Percentiles rank a stretch among this genome's conserved stretches.
Evolutionary conservation across 345 rosid species (phyloP).

Genomic region (Salix udensis): DNA sequence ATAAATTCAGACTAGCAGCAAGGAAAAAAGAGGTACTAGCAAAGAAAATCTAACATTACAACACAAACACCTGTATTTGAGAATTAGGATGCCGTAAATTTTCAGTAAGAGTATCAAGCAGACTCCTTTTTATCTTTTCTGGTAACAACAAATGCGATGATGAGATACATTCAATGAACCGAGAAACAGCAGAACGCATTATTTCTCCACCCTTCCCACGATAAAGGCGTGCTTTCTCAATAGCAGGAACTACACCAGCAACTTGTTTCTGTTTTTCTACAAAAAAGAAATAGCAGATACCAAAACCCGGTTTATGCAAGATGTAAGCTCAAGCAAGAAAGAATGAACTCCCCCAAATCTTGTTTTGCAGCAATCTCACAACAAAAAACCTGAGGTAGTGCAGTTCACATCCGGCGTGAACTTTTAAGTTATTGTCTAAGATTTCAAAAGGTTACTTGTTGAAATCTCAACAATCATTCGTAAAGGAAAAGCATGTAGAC

Average conservation of each 20-base stretch:
- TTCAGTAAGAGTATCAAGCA: conserved; percentile 74
- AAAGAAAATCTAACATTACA: conserved; percentile 14
- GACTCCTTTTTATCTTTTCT: conserved; percentile 58
- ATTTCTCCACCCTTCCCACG: conserved; percentile 99
- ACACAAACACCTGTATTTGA: conserved; percentile 74
- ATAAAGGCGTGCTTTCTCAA: conserved; percentile 95
- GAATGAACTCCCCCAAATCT: not conserved
- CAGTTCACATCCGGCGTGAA: not conserved
- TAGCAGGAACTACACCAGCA: conserved; percentile 77
- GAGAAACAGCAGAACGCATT: conserved; percentile 96
- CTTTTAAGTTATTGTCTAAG: not conserved
- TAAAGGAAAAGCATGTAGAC: no score
- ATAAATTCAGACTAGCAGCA: conserved; percentile 3
- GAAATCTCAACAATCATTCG: not conserved
- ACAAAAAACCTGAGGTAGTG: not conserved
- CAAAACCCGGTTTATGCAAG: not conserved
- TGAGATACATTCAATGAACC: conserved; percentile 81
- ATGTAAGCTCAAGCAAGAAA: not conserved
- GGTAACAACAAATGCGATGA: conserved; percentile 50
- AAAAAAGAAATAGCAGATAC: not conserved
- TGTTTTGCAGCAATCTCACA: not conserved
- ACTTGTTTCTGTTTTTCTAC: conserved; percentile 67
- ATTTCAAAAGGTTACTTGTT: not conserved
- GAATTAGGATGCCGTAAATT: conserved; percentile 92
- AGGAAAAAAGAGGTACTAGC: conserved; percentile 4